Percentiles rank a stretch among this genome's conserved stretches.
These are phyloP conservation scores for Alternaria dauci DNA, from an alignment of 2,329 filamentous ascomycete genomes.

Conservation along the genomic window DNA sequence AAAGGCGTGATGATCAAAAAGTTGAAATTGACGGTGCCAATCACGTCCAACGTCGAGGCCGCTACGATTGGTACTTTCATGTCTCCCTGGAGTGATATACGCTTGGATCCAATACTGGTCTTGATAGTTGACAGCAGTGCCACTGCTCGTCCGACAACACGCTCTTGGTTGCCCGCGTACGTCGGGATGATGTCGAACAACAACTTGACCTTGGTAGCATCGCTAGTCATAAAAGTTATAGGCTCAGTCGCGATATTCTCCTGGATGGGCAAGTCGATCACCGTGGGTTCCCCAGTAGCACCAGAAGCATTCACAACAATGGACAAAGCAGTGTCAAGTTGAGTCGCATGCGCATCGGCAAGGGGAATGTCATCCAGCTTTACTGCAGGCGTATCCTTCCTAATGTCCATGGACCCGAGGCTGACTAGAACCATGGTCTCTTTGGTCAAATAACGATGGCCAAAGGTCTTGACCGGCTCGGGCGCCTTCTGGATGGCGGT, in stretches of 20 bases:
- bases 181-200: conserved; percentile 96
- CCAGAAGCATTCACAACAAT: conserved; percentile 87
- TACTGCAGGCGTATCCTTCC: conserved; percentile 81
- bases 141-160: conserved; percentile 85
- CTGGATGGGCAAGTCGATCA: conserved; percentile 91
- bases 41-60: conserved; percentile 82
- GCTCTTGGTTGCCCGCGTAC: conserved; percentile 83
- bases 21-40: conserved; percentile 95
- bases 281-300: conserved; percentile 84
- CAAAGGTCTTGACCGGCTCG: conserved; percentile 92
- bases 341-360: conserved; percentile 86
- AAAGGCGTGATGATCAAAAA: conserved; percentile 96
- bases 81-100: conserved; percentile 93
- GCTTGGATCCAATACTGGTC: conserved; percentile 80
- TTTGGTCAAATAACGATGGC: conserved; percentile 90
- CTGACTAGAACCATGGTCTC: conserved; percentile 92
- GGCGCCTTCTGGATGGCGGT: conserved; percentile 58
- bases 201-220: conserved; percentile 83
- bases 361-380: conserved; percentile 88
- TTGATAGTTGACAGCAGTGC: conserved; percentile 88
- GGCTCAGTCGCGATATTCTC: conserved; percentile 94
- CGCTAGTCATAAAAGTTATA: conserved; percentile 83
- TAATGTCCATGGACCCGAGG: conserved; percentile 91
- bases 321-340: conserved; percentile 92
- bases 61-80: conserved; percentile 91